Base-by-base conservation (phyloP, 371 early-diverging fungal genomes). In the Syncephalis fuscata region DNA sequence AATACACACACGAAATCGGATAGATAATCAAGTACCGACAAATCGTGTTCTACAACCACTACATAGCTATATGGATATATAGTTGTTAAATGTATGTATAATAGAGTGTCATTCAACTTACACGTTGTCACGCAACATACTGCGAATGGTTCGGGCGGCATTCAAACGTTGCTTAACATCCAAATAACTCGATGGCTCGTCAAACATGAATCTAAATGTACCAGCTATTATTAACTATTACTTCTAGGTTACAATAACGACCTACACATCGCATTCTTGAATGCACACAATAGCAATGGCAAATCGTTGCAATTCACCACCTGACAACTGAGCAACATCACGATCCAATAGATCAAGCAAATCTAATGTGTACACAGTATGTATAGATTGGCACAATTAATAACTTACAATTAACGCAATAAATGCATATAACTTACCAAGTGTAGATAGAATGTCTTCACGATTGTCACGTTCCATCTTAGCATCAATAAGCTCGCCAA, bases 151-250 rank as follows among this genome's bases (percentile, higher is more conserved):
- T 42, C 75, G 74, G 46, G 98, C 97, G 53, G 95, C 98, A 51
- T 92, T 91, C 61, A 99, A 68, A 71, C 99, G 86, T 73, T 99
- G 99, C 81, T 96, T 97, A 44, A 99, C 99, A 74, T 99, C 99
- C 57, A 99, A 72, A 63, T 95, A 99, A 46, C 88, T 87, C 23
- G 98, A 94, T 47, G 99, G 99, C 69, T 99, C 99, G 65, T 99
- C 99, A 67, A 98, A 97, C 91, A 99, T 97, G 70, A 94, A 98
- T 41, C 82, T 81, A 61, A n/a, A 52, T 21, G 44, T 24, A 19
- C 39, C 16, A 16, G 22, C 14, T 52, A 42, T 14, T 5, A 17
- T 19, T 2, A 9, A 62, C 22, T 5, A 14, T 17, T 24, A 24
- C 38, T 44, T 21, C 15, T 22, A 24, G 38, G 39, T 16, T 36